Evolutionary conservation across 148 eudicot species (phyloP).

Genomic region (Rhododendron molle): DNA sequence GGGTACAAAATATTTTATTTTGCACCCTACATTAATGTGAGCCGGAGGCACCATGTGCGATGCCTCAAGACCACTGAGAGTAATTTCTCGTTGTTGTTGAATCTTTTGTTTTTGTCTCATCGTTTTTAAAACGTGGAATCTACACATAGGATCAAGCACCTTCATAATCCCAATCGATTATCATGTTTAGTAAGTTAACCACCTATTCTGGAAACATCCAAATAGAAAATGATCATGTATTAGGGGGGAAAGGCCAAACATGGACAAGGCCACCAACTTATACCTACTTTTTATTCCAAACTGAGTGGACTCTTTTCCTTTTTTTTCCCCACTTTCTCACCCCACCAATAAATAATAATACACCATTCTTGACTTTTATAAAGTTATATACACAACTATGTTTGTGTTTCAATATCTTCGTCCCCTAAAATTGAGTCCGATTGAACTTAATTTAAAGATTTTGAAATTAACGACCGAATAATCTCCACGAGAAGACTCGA

Average conservation of each 20-base stretch:
- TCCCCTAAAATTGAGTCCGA: too few relatives aligned
- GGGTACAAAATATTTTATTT: too few relatives aligned
- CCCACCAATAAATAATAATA: not conserved
- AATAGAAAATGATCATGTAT: not conserved
- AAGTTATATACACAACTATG: not conserved
- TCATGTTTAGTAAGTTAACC: not conserved
- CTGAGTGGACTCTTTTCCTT: not conserved
- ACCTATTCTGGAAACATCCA: not conserved
- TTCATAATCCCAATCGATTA: not conserved
- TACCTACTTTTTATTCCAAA: slow-evolving; percentile 7
- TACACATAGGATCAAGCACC: not conserved
- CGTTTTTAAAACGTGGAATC: not conserved
- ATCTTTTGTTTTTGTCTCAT: not conserved
- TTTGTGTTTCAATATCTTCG: too few relatives aligned
- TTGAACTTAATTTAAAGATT: too few relatives aligned
- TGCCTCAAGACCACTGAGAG: too few relatives aligned
- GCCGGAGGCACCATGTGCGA: too few relatives aligned
- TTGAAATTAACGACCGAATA: too few relatives aligned
- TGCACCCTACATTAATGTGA: too few relatives aligned
- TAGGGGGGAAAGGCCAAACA: not conserved
- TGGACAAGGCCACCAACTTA: not conserved
- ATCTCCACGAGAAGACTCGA: too few relatives aligned
- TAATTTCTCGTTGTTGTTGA: not conserved
- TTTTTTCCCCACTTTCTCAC: not conserved
- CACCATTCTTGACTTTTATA: not conserved